Evolutionary conservation across 225 moss, liverwort and hornwort genomes (phyloP).

Genomic region (Marchantia paleacea): DNA sequence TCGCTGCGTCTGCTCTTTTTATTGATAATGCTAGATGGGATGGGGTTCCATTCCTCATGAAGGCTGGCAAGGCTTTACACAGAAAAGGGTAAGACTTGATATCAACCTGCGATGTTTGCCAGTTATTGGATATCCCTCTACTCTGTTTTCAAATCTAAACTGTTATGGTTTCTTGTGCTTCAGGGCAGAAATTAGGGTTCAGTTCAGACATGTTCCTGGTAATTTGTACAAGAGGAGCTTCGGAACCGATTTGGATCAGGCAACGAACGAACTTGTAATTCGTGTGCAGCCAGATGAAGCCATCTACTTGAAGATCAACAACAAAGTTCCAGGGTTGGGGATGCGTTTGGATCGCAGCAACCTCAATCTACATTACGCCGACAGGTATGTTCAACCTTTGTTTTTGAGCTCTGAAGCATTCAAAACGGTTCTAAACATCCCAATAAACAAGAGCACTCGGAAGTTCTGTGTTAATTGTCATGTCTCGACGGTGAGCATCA

Average conservation of each 20-base stretch:
- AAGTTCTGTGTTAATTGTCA: neutral
- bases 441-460: neutral
- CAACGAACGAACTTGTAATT: conserved; percentile 94
- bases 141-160: neutral
- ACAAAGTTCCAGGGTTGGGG: conserved; percentile 91
- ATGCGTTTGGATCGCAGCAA: conserved; percentile 96
- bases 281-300: conserved; percentile 98
- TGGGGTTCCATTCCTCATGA: conserved; percentile 95
- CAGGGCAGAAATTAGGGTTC: conserved; percentile 95
- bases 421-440: neutral
- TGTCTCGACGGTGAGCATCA: no score
- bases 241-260: conserved; percentile 91
- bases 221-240: conserved; percentile 92
- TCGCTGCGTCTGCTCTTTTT: conserved; percentile 90
- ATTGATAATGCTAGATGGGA: conserved; percentile 96
- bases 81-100: conserved; percentile 54
- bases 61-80: conserved; percentile 90
- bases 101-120: neutral
- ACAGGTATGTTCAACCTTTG: conserved; percentile 45
- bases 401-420: neutral
- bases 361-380: conserved; percentile 85
- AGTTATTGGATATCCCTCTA: neutral
- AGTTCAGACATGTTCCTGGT: conserved; percentile 95
- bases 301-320: conserved; percentile 94
- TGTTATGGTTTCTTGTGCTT: conserved; percentile 12